Base-by-base conservation (phyloP, 768 basidiomycete species). In the Serendipita sp. region DNA sequence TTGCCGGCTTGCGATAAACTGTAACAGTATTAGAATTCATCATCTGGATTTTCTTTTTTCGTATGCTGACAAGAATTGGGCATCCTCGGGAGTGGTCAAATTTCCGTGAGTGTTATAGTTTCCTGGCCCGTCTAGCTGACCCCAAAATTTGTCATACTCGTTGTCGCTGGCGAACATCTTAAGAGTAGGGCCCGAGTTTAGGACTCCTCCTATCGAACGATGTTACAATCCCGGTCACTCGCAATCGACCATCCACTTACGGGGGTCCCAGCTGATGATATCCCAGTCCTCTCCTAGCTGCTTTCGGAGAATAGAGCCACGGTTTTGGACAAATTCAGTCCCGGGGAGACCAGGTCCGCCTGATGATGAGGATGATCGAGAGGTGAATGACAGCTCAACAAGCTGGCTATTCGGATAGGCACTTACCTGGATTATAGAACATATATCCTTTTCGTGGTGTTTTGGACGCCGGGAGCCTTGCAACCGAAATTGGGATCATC, bases 341-440 rank as follows among this genome's bases (percentile, higher is more conserved):
- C 53, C 53, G 28, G 53, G 31, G 13, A 34, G 24, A 0, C 53
- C 53, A 11, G 53, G 53, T 22, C 53, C 53, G 28, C 53, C 53
- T 58, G 38, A 7, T 38, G 7, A 14, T 7, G 7, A 14, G 38
- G 2, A 13, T 58, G 38, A 7, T 38, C 38, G 38, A 38, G 7
- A 14, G 38, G 2, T 38, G 38, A 38, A 14, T 38, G 38, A n/a
- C n/a, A n/a, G 38, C 14, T 38, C 38, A 38, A 7, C 14, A 1
- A 2, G 5, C 38, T 2, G 14, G 7, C 5, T 38, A 7, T 38
- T 38, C 38, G 38, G 14, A 5, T 38, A 7, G 38, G 42, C 42
- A 51, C 30, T n/a, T 28, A 58, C 53, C 53, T 24, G 53, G 53
- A 31, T 58, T 58, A 31, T 58, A 58, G n/a, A 58, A 58, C 53